Evolutionary conservation across 176 grass and related monocot species (phyloP).

Genomic region (Metroxylon sagu): DNA sequence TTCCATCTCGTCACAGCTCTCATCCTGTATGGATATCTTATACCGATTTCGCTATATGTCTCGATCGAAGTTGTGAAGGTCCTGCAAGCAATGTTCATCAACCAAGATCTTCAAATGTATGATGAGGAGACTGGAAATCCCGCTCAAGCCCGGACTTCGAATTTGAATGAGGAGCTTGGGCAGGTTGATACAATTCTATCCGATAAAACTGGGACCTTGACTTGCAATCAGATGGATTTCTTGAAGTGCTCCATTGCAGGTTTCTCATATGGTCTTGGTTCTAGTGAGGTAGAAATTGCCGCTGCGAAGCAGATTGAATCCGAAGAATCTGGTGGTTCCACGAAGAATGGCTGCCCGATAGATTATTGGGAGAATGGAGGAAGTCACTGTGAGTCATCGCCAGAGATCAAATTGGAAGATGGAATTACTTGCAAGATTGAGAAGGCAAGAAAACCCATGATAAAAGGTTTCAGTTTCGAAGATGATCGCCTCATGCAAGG

Average conservation of each 20-base stretch:
- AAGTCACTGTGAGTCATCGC: too few species aligned
- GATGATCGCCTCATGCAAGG: too few species aligned
- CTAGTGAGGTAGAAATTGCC: constrained; percentile 5
- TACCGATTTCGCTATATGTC: too few species aligned
- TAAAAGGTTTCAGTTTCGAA: too few species aligned
- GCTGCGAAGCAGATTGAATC: constrained; percentile 2
- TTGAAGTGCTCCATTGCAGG: constrained; percentile 3
- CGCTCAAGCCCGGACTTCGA: not conserved
- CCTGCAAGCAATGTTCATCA: constrained; percentile 33
- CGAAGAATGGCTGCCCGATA: not conserved
- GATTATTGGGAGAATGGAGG: not conserved
- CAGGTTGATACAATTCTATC: too few species aligned
- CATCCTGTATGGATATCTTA: too few species aligned
- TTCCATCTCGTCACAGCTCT: too few species aligned
- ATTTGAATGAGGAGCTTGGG: too few species aligned
- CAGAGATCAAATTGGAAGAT: too few species aligned
- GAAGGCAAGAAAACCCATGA: too few species aligned
- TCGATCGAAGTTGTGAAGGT: constrained; percentile 2
- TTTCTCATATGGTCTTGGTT: not conserved
- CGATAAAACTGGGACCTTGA: too few species aligned
- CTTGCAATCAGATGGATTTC: not conserved
- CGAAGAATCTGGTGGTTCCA: not conserved
- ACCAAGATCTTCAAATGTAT: not conserved
- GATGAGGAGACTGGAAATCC: constrained; percentile 1
- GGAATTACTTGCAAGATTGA: too few species aligned